These are phyloP conservation scores for Sutorius australiensis DNA, from an alignment of 768 basidiomycete species.

Conservation along the genomic window DNA sequence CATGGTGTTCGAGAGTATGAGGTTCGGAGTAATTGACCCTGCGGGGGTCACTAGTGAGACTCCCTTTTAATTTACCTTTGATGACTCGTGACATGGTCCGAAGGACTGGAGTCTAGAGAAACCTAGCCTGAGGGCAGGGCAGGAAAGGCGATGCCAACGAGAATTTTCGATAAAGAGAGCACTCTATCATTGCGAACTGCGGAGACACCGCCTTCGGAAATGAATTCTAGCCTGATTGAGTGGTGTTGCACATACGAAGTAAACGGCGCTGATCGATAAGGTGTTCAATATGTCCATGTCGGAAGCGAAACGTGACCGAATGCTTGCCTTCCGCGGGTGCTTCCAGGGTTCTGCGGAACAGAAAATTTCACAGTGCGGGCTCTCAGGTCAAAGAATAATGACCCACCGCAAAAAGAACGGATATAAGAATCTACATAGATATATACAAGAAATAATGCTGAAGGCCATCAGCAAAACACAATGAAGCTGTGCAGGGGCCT, in stretches of 20 bases:
- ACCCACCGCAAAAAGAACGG: no score
- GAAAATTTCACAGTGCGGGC: background rate
- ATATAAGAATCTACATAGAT: no score
- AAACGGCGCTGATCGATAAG: no score
- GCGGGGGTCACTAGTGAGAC: background rate
- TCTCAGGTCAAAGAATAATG: no score
- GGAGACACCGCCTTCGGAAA: background rate
- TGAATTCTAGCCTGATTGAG: no score
- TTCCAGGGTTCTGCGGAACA: background rate
- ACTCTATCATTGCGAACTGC: background rate
- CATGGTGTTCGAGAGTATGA: constrained; percentile 10
- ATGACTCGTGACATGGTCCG: background rate
- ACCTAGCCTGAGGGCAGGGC: background rate
- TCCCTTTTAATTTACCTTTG: constrained; percentile 4
- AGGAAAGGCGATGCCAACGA: background rate
- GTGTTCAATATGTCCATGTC: background rate
- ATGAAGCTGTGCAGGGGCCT: no score
- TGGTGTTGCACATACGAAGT: background rate
- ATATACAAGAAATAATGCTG: no score
- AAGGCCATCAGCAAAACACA: no score
- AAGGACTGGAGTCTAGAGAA: background rate
- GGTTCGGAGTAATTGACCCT: no score
- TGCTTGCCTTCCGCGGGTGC: background rate
- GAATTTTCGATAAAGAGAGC: background rate
- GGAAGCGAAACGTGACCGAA: background rate